Evolutionary conservation across 805 yeast genomes (phyloP), one percentile per base, ranked within the genome.

Genomic region (Wickerhamomyces canadensis): DNA sequence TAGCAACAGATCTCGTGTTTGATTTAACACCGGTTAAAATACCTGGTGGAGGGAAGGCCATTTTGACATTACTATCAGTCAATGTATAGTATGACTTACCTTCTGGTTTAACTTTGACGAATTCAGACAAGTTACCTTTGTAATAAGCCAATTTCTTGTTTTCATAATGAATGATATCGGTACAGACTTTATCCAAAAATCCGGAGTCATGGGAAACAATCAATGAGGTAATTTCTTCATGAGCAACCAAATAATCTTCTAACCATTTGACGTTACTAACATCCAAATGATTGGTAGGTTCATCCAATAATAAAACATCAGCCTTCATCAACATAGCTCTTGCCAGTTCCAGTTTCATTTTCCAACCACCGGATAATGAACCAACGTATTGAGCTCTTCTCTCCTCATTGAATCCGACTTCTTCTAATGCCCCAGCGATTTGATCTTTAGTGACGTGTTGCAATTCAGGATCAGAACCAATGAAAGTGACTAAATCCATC

Each of bases 41-140:
- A 53, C 98, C 98, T 42, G 98, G 97, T 9, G 96, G 91, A 51
- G 98, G 98, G 85, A 91, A 93, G 19, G 87, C 87, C 97, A 91
- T 91, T 65, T 89, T 85, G 40, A 91, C 93, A 51, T 84, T 84
- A 19, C 93, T 77, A 61, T 91, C 98, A 24, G 95, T 80, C 59
- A 91, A 76, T 14, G 97, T 89, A 61, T 91, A 91, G 64, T 91
- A 91, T 4, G 97, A 80, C 64, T 87, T 89, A 41, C 96, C 98
- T 65, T 91, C 98, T 33, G 98, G 98, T 54, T 86, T 82, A 31
- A 80, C 83, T 62, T 83, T 78, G 45, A 91, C 98, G 50, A 91
- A 89, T 52, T 79, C 94, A 12, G 96, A 84, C 54, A 91, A 72
- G 62, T 91, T 91, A 67, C 98, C 98, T 69, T 86, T 88, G 72